These are phyloP conservation scores for Colletotrichum cordylinicola DNA, from an alignment of 2,329 filamentous ascomycete species.

Conservation along the genomic window DNA sequence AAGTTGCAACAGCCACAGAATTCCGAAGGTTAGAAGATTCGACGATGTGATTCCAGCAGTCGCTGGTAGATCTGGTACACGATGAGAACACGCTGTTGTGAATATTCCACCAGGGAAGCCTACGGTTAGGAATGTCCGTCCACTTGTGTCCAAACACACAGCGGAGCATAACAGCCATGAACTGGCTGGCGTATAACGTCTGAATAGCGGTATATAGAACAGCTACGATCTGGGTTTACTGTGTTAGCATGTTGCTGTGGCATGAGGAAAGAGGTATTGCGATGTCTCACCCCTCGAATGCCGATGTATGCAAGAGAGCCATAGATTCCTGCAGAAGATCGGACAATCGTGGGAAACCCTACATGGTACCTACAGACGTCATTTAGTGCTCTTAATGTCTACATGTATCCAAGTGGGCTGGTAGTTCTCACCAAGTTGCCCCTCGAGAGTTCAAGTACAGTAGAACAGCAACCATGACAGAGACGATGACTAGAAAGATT, in stretches of 20 bases:
- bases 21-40: neutral
- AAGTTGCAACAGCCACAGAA: neutral
- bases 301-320: conserved; percentile 17
- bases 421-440: neutral
- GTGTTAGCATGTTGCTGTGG: neutral
- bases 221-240: neutral
- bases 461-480: neutral
- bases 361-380: conserved; percentile 11
- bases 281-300: neutral
- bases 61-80: neutral
- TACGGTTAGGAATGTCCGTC: conserved; percentile 9
- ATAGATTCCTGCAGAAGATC: conserved; percentile 11
- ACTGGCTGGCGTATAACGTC: conserved; percentile 17
- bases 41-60: neutral
- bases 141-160: conserved; percentile 22
- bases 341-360: conserved; percentile 16
- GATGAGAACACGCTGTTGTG: neutral
- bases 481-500: neutral
- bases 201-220: conserved; percentile 22
- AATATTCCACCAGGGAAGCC: neutral
- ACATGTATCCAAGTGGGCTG: neutral
- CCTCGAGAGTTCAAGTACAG: neutral
- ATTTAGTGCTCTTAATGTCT: neutral
- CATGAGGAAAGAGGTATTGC: neutral
- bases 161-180: conserved; percentile 19